Evolutionary conservation across 768 basidiomycete species (phyloP), one percentile per base, ranked within the genome.

Genomic region (Psilocybe sp.): DNA sequence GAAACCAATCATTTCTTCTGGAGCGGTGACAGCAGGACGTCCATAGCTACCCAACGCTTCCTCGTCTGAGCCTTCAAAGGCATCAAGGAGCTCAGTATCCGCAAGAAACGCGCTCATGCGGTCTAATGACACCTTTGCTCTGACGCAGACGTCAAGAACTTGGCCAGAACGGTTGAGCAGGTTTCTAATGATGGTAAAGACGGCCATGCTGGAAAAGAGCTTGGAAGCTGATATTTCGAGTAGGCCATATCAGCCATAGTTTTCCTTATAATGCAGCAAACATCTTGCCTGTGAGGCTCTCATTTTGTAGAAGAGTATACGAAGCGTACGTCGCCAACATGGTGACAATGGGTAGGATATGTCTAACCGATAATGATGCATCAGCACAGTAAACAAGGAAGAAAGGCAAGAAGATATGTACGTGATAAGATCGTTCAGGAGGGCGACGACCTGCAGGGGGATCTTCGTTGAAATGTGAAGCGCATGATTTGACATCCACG

Each of bases 261-360:
- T 10, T 14, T 35, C 35, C 28, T 13, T 11, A 4, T 34, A 16
- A 19, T 19, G 12, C 4, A 19, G 8, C 14, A 14, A 42, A 28
- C 3, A 28, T 28, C 44, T 6, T 23, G 58, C 57, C 54, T 13
- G 36, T 58, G 19, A 46, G 36, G 10, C 18, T 16, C 18, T 46
- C 16, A 15, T 46, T 46, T 35, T 35, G 28, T 12, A 19, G n/a
- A 13, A 32, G 15, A n/a, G 34, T 20, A 38, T 82, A 87, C 14
- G 79, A 72, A 1, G 74, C 68, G 55, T 79, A 88, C 0, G 83
- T 83, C 18, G 79, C 73, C 35, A 82, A 59, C 85, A 88, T 89
- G 19, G 80, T 81, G 2, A 76, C 47, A 6, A 87, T 62, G 0
- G 88, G 87, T 18, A 89, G 78, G 31, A 79, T 47, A 51, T 72